Percentiles rank a stretch among this genome's conserved stretches.
phyloP scores from a whole-genome alignment of 495 filamentous ascomycete genomes.

The Penicillium pulvis region DNA sequence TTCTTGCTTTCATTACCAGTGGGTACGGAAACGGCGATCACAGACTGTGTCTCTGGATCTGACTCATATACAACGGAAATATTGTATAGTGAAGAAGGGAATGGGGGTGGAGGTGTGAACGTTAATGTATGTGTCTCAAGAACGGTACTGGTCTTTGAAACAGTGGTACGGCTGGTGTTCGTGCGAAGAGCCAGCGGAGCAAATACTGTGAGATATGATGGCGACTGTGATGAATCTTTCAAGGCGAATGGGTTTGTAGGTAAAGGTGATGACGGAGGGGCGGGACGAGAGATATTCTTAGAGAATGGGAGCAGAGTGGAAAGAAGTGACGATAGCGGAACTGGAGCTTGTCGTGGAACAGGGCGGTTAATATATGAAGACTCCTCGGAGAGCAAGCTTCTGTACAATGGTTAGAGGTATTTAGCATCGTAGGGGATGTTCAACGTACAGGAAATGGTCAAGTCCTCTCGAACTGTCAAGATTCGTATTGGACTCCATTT shows the following conservation, averaged over 20 bases:
- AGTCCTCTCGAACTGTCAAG: constrained; percentile 23
- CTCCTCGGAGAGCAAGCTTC: constrained; percentile 31
- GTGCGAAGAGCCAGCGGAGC: constrained; percentile 38
- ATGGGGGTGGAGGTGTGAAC: constrained; percentile 40
- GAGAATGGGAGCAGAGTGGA: constrained; percentile 46
- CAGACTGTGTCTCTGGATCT: constrained; percentile 39
- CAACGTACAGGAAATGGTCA: constrained; percentile 36
- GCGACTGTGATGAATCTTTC: constrained; percentile 29
- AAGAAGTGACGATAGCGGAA: constrained; percentile 42
- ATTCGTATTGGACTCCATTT: constrained; percentile 27
- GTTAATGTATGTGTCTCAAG: constrained; percentile 41
- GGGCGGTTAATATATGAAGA: constrained; percentile 23
- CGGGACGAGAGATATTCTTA: constrained; percentile 28
- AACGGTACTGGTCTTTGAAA: constrained; percentile 15
- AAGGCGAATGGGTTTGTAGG: constrained; percentile 43
- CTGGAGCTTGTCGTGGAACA: constrained; percentile 12
- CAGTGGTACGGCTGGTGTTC: constrained; percentile 25
- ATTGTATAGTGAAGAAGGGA: constrained; percentile 39
- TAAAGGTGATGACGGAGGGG: constrained; percentile 25
- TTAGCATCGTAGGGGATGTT: background rate
- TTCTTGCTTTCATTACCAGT: constrained; percentile 24
- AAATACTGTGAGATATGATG: constrained; percentile 40
- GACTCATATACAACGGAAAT: constrained; percentile 43
- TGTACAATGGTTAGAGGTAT: constrained; percentile 23
- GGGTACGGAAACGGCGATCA: constrained; percentile 36